Conservation (phyloP, 345 rosid species). For the Acer negundo region DNA sequence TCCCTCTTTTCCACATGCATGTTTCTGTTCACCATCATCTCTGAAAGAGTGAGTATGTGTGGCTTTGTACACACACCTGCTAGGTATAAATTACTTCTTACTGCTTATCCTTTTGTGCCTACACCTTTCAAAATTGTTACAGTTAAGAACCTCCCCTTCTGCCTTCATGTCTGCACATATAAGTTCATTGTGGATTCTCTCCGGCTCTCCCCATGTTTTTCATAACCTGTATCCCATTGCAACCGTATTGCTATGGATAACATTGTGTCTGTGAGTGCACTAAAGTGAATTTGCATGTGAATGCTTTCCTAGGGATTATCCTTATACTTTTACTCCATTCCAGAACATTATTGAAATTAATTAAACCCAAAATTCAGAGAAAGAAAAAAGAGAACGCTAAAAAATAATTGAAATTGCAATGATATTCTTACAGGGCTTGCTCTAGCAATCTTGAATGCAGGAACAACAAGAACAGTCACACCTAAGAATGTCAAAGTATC, state of each 20-base stretch:
- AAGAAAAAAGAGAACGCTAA: neutral
- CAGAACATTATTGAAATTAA: neutral
- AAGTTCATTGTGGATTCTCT: neutral
- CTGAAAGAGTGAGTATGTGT: neutral
- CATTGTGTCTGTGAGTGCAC: neutral
- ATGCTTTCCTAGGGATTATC: neutral
- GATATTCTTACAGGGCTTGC: conserved; percentile 85
- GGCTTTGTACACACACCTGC: neutral
- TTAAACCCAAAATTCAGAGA: neutral
- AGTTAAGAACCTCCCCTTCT: neutral
- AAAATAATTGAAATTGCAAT: conserved; percentile 3
- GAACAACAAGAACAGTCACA: conserved; percentile 91
- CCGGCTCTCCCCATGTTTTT: neutral
- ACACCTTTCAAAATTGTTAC: neutral
- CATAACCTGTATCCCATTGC: neutral
- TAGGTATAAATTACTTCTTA: neutral
- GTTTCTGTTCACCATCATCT: neutral
- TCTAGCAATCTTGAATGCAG: conserved; percentile 76
- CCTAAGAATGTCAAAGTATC: conserved; percentile 93
- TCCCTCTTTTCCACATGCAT: neutral
- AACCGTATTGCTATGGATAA: neutral
- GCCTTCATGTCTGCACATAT: neutral
- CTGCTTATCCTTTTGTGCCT: neutral
- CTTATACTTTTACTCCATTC: neutral
- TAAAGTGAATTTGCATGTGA: neutral